These are phyloP conservation scores for Xerocomus potaroensis DNA, from an alignment of 768 basidiomycete genomes.

Conservation along the genomic window DNA sequence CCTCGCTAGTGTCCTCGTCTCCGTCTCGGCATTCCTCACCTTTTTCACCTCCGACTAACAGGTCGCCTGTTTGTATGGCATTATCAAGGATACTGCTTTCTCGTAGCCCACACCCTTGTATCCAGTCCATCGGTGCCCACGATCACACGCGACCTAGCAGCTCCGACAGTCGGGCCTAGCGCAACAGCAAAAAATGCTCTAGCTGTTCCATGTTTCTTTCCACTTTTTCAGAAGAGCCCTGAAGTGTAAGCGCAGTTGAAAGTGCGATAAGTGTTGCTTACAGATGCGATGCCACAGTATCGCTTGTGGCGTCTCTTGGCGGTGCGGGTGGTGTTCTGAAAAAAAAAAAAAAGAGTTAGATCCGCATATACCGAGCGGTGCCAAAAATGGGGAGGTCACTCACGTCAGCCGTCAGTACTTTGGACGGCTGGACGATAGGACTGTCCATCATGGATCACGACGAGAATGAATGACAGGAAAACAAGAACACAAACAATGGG, in stretches of 20 bases:
- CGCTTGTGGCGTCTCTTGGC: slow-evolving; percentile 60
- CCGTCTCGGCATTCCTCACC: slow-evolving; percentile 10
- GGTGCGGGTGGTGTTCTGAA: slow-evolving; percentile 43
- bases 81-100: slow-evolving; percentile 4
- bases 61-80: slow-evolving; percentile 27
- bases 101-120: slow-evolving; percentile 31
- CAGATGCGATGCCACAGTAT: slow-evolving; percentile 69
- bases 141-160: slow-evolving; percentile 58
- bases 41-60: background rate
- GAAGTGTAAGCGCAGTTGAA: slow-evolving; percentile 58
- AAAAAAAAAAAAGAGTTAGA: no score
- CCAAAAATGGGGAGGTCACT: slow-evolving; percentile 4
- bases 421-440: slow-evolving; percentile 58
- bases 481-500: slow-evolving; percentile 57
- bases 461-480: background rate
- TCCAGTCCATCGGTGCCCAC: slow-evolving; percentile 64
- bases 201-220: slow-evolving; percentile 5
- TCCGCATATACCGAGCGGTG: background rate
- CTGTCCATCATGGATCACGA: slow-evolving; percentile 31
- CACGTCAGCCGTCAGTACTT: slow-evolving; percentile 48
- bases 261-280: slow-evolving; percentile 70
- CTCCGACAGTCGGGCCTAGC: slow-evolving; percentile 60
- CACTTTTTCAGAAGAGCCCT: slow-evolving; percentile 6
- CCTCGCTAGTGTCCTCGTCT: slow-evolving; percentile 1
- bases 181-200: slow-evolving; percentile 58